Evolutionary conservation across 1,284 basidiomycete genomes (phyloP), one percentile per base, ranked within the genome.

Genomic region (Sphagnurus paluster): DNA sequence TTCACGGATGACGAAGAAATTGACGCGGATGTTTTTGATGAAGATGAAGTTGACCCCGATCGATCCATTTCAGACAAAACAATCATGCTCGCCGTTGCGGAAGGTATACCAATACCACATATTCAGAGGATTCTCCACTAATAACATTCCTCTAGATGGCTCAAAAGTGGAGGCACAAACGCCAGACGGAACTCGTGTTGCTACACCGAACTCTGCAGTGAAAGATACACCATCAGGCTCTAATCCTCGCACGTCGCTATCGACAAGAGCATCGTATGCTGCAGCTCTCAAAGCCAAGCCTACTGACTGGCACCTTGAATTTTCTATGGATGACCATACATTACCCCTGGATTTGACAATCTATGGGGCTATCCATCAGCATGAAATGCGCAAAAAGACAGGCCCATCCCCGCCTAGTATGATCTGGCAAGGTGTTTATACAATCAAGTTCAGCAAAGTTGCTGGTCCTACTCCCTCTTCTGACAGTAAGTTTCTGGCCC

Each of bases 261-360:
- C 74, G 3, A 72, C 74, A 17, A 77, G 76, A 55, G 70, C 78
- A 0, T 98, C 96, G 1, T 99, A 99, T 64, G 94, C 97, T 14
- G 87, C 93, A 1, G 95, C 94, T 3, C 75, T 98, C 52, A 98
- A 96, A 69, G 74, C 92, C 1, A 90, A 92, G 60, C 92, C 94
- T 0, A 82, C 79, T 17, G 95, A 99, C 60, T 99, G 94, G 93
- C 95, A 99, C 64, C 79, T 99, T 38, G 90, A 95, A 64, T 99
- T 99, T 66, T 87, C 82, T 14, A 87, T 98, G 78, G 91, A 93
- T 57, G 93, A 90, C 47, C 82, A 91, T 49, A 70, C 81, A 11
- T 70, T 99, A 19, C 84, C 87, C 0, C 70, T 96, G 50, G 89
- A 94, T 62, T 79, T 96, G 50, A 99, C 97, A 1, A 87, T 99